These are phyloP conservation scores for Castanea crenata DNA, from an alignment of 306 rosid genomes.

Conservation along the genomic window DNA sequence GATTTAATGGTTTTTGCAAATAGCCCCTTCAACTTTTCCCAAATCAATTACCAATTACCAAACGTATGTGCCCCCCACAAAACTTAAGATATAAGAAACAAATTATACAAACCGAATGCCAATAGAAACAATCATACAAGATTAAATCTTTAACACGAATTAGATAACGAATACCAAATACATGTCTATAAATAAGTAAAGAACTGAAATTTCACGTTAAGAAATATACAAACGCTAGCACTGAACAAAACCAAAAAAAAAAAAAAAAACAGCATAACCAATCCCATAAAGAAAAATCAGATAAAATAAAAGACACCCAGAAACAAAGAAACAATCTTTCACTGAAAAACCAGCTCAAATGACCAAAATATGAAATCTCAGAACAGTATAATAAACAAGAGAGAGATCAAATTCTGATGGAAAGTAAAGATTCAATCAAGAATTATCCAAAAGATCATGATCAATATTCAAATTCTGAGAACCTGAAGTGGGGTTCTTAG, in stretches of 20 bases:
- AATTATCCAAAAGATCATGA: background rate
- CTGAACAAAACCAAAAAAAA: background rate
- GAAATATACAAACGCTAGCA: background rate
- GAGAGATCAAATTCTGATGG: background rate
- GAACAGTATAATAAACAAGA: background rate
- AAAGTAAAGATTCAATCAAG: background rate
- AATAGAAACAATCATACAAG: constrained; percentile 5
- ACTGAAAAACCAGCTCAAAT: constrained; percentile 17
- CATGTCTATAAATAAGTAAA: constrained; percentile 19
- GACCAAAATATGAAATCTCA: constrained; percentile 16
- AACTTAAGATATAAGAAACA: constrained; percentile 11
- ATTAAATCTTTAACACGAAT: background rate
- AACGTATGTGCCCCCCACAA: constrained; percentile 13
- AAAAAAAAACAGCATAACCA: background rate
- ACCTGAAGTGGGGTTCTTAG: constrained; percentile 53
- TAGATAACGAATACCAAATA: background rate
- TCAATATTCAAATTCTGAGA: background rate
- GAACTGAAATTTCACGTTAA: background rate
- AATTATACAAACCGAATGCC: background rate
- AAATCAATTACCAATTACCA: constrained; percentile 21
- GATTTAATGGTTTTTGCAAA: background rate
- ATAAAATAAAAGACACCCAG: constrained; percentile 10
- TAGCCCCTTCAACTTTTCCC: constrained; percentile 12
- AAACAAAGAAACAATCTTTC: constrained; percentile 40
- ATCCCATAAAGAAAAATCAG: background rate